These are phyloP conservation scores for Rhododendron henanense DNA, from an alignment of 148 eudicot species.

Conservation along the genomic window DNA sequence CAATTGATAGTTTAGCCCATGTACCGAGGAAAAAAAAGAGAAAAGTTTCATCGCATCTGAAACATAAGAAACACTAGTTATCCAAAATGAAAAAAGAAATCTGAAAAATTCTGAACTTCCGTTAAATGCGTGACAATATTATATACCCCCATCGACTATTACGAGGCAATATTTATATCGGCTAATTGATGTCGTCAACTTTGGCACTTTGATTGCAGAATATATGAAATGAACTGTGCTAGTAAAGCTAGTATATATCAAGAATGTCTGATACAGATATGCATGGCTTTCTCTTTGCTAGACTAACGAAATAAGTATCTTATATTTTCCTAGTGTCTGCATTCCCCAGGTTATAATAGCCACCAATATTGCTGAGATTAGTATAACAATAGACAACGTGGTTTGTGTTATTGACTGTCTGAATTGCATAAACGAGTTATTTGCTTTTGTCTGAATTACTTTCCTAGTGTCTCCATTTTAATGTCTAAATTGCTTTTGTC, in stretches of 20 bases:
- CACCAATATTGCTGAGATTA: conserved; percentile 98
- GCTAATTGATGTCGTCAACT: background rate
- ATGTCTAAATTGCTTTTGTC: background rate
- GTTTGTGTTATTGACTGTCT: conserved; percentile 80
- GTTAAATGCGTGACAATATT: background rate
- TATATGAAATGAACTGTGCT: background rate
- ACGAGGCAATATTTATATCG: background rate
- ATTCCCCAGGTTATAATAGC: conserved; percentile 74
- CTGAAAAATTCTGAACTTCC: background rate
- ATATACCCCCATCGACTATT: background rate
- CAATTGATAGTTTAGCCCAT: background rate
- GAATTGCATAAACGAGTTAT: too few relatives aligned
- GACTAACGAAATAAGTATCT: background rate
- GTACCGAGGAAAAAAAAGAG: background rate
- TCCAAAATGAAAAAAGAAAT: background rate
- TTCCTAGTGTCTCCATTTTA: conserved; percentile 16
- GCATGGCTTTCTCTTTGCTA: background rate
- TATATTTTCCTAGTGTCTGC: conserved; percentile 5
- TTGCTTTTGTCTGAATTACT: too few relatives aligned
- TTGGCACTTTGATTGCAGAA: background rate
- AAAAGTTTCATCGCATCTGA: background rate
- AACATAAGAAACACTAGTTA: background rate
- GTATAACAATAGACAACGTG: conserved; percentile 94
- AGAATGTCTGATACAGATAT: background rate
- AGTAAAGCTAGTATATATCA: background rate